Evolutionary conservation across 495 filamentous ascomycete genomes (phyloP).

Genomic region (Patellaria atrata): DNA sequence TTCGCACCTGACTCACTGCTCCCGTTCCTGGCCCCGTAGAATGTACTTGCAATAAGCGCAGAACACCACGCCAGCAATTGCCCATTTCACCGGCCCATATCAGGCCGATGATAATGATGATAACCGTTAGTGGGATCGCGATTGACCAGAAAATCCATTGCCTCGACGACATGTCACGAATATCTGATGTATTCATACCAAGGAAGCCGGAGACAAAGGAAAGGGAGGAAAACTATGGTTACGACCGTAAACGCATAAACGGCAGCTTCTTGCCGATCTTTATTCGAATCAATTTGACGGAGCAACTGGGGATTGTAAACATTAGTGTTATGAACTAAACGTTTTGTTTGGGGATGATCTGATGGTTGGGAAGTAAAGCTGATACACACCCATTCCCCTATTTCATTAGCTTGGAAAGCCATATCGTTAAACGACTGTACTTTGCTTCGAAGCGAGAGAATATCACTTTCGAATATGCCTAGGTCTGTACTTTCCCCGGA

Average conservation of each 20-base stretch:
- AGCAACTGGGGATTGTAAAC: constrained; percentile 5
- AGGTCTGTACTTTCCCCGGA: not conserved
- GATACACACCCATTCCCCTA: not conserved
- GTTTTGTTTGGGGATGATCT: no score
- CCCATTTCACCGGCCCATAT: constrained; percentile 6
- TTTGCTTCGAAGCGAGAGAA: constrained; percentile 1
- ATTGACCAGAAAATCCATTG: constrained; percentile 22
- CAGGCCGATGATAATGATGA: constrained; percentile 5
- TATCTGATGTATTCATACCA: constrained; percentile 24
- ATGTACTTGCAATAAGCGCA: not conserved
- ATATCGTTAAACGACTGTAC: not conserved
- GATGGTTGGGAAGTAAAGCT: no score
- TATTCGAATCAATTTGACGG: constrained; percentile 7
- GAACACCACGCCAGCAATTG: constrained; percentile 1
- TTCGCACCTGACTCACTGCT: no score
- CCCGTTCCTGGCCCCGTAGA: not conserved
- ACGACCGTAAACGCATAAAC: constrained; percentile 30
- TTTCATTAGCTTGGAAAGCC: not conserved
- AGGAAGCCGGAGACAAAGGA: constrained; percentile 30
- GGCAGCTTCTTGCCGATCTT: constrained; percentile 18
- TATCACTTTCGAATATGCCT: constrained; percentile 1
- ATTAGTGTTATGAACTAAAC: not conserved
- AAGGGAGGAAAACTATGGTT: constrained; percentile 30
- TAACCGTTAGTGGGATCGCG: constrained; percentile 16
- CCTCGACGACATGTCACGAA: constrained; percentile 18